Percentiles rank a stretch among this genome's conserved stretches.
These are phyloP conservation scores for Gigaspora rosea DNA, from an alignment of 192 early-diverging fungal genomes.

Conservation along the genomic window DNA sequence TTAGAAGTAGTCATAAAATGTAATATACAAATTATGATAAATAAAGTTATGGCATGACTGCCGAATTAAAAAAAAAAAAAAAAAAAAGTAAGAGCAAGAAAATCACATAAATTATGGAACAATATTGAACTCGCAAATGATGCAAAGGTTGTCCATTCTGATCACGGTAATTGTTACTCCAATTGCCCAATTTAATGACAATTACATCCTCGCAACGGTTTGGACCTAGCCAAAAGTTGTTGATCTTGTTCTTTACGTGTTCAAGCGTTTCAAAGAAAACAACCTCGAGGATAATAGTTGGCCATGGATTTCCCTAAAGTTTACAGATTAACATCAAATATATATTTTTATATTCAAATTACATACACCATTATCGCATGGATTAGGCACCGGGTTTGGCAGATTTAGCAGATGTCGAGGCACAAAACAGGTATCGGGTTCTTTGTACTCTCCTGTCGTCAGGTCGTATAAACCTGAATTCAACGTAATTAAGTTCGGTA, in stretches of 20 bases:
- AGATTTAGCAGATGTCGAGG: not conserved
- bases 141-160: too few species aligned
- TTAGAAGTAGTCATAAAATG: too few species aligned
- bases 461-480: too few species aligned
- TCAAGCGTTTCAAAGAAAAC: not conserved
- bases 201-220: slow-evolving; percentile 3
- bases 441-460: too few species aligned
- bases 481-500: too few species aligned
- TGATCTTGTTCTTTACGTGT: not conserved
- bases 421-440: not conserved
- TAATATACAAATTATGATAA: too few species aligned
- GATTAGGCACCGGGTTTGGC: not conserved
- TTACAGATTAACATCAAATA: too few species aligned
- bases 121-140: too few species aligned
- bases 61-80: too few species aligned
- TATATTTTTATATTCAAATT: not conserved
- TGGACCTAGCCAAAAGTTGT: slow-evolving; percentile 4
- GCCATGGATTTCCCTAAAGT: not conserved
- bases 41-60: too few species aligned
- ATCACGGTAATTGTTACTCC: not conserved
- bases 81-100: too few species aligned
- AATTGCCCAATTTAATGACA: slow-evolving; percentile 4
- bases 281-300: slow-evolving; percentile 7
- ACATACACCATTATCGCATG: not conserved
- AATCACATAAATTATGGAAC: too few species aligned